Base-by-base conservation (phyloP, 2,329 filamentous ascomycete species). In the Anisogramma anomala region DNA sequence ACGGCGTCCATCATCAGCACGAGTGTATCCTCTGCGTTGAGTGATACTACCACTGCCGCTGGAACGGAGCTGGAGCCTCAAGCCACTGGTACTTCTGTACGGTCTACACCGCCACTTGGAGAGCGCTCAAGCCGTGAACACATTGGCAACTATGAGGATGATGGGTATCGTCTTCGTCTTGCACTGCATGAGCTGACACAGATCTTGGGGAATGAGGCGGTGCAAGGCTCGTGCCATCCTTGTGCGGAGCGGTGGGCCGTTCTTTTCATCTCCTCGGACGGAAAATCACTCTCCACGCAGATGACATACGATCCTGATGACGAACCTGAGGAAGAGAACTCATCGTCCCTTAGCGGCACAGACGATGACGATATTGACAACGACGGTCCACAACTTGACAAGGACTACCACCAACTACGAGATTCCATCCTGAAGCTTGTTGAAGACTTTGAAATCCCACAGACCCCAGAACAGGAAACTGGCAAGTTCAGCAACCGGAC, bases 231-330 rank as follows among this genome's bases (percentile, higher is more conserved):
- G 11, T 81, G 78, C 41, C 83, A 91, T 52, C 85, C 85, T 7
- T 89, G 84, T 47, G 79, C 81, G 1, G 86, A 93, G 60, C 71
- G 80, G 42, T 94, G 86, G 86, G 74, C 82, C 4, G 79, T 91
- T 6, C 65, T 93, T 7, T 89, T 88, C 53, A 75, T 93, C 42
- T 82, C 82, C 0, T 63, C 76, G 1, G 78, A 87, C 57, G 84
- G 84, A 23, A 78, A 76, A 53, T 69, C 69, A 38, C 64, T 93
- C 30, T 80, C 78, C 6, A 72, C 78, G 3, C 72, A 79, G 33
- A 84, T 86, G 79, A 77, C 70, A 27, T 85, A 83, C 58, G 84
- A 77, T 46, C 71, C 72, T 1, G 76, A 82, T 46, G 73, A 79
- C 33, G 74, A 82, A 27, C 60, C 67, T 22, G 70, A 77, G 25